Percentiles rank a stretch among this genome's conserved stretches.
These are phyloP conservation scores for Chytriomyces sp. DNA, from an alignment of 192 early-diverging fungal species.

Conservation along the genomic window DNA sequence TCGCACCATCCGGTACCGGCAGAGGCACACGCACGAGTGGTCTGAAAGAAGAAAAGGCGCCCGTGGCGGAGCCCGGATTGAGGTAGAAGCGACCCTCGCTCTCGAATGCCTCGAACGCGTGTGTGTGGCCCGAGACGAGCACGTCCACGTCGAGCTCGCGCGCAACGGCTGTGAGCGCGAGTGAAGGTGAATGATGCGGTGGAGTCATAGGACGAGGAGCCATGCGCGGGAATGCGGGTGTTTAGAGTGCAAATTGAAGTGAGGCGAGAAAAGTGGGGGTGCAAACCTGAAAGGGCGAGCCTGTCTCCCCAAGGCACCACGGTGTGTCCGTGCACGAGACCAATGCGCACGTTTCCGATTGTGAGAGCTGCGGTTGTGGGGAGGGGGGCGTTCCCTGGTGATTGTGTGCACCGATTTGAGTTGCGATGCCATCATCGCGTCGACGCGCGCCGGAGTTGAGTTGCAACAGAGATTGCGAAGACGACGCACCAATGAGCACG, in stretches of 20 bases:
- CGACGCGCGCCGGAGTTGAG: no score
- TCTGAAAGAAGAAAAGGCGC: constrained; percentile 58
- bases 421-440: no score
- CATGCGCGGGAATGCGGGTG: background rate
- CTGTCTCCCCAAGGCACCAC: constrained; percentile 69
- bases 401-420: background rate
- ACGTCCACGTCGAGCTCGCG: constrained; percentile 92
- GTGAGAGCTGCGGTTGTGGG: constrained; percentile 53
- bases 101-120: constrained; percentile 91
- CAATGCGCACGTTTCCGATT: constrained; percentile 47
- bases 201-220: no score
- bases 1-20: background rate
- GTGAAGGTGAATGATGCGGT: no score
- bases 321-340: constrained; percentile 86
- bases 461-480: background rate
- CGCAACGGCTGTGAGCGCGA: constrained; percentile 60
- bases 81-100: constrained; percentile 89
- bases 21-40: constrained; percentile 21
- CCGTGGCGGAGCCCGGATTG: constrained; percentile 95
- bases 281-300: background rate
- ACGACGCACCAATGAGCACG: background rate
- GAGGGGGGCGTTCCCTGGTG: constrained; percentile 10
- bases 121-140: constrained; percentile 84
- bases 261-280: background rate
- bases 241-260: no score